Evolutionary conservation across 306 rosid species (phyloP).

Genomic region (Quercus bicolor): DNA sequence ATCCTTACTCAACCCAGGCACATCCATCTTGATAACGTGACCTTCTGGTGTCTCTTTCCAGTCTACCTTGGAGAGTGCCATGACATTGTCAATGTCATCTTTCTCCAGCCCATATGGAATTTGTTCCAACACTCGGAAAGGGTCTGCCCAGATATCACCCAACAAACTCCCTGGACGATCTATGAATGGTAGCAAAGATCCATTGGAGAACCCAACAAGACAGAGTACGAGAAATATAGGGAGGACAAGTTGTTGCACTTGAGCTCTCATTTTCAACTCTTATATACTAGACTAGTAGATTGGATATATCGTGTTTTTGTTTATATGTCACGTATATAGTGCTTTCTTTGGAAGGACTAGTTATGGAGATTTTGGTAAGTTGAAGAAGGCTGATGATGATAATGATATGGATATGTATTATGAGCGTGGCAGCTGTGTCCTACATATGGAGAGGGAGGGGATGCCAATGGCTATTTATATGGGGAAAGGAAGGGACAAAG

Average conservation of each 20-base stretch:
- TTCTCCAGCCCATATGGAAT: conserved; percentile 46
- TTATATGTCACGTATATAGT: neutral
- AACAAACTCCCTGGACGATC: conserved; percentile 41
- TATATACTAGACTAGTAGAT: neutral
- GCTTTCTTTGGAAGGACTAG: neutral
- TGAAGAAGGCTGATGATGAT: neutral
- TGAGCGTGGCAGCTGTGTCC: neutral
- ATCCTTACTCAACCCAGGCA: conserved; percentile 55
- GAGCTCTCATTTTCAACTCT: conserved; percentile 25
- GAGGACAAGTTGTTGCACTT: neutral
- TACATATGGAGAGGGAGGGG: neutral
- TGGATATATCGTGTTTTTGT: no score
- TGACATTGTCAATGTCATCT: conserved; percentile 16
- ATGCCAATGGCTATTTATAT: neutral
- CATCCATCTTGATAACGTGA: conserved; percentile 59
- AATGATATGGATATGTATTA: neutral
- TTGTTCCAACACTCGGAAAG: conserved; percentile 52
- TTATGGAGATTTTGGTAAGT: neutral
- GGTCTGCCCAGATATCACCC: conserved; percentile 41
- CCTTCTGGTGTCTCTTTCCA: conserved; percentile 71
- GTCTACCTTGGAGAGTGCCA: conserved; percentile 46
- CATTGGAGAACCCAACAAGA: conserved; percentile 27
- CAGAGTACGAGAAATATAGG: conserved; percentile 20
- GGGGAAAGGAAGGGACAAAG: neutral
- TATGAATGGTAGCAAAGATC: conserved; percentile 45